Conservation (phyloP, 2,329 filamentous ascomycete species). For the Pseudogymnoascus sp. region DNA sequence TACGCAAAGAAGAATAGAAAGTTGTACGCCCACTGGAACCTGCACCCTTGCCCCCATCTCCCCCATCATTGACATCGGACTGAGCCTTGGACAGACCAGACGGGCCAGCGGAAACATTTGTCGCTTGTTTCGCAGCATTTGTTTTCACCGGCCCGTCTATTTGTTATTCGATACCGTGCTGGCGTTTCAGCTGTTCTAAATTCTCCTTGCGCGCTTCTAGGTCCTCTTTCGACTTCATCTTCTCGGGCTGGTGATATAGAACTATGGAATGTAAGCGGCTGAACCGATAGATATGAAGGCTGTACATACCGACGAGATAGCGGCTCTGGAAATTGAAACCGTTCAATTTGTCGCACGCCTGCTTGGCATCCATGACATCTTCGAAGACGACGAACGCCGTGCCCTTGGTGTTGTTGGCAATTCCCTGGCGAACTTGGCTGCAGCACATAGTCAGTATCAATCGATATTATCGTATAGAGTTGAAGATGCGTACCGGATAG, state of each 20-base stretch:
- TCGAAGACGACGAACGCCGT: conserved; percentile 99
- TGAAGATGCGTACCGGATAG: conserved; percentile 67
- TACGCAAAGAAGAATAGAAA: conserved; percentile 25
- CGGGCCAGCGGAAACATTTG: conserved; percentile 40
- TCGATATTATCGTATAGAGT: neutral
- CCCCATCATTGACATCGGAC: conserved; percentile 15
- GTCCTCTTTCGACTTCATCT: conserved; percentile 89
- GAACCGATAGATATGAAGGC: conserved; percentile 8
- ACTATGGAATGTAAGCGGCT: conserved; percentile 36
- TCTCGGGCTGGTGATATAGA: conserved; percentile 70
- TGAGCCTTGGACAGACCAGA: conserved; percentile 39
- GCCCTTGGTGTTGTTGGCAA: conserved; percentile 94
- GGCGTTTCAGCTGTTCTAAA: conserved; percentile 95
- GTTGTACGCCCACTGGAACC: conserved; percentile 17
- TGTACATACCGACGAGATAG: conserved; percentile 84
- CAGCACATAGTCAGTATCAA: conserved; percentile 22
- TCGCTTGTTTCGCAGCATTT: conserved; percentile 1
- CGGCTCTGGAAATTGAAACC: conserved; percentile 99
- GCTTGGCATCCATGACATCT: conserved; percentile 97
- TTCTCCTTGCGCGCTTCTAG: conserved; percentile 89
- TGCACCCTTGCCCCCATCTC: conserved; percentile 18
- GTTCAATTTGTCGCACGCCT: conserved; percentile 98
- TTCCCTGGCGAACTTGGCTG: conserved; percentile 97
- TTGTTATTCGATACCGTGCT: conserved; percentile 98
- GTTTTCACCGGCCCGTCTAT: conserved; percentile 59